Evolutionary conservation across 1,284 basidiomycete species (phyloP), one percentile per base, ranked within the genome.

Genomic region (Xerocomus alliaceus): DNA sequence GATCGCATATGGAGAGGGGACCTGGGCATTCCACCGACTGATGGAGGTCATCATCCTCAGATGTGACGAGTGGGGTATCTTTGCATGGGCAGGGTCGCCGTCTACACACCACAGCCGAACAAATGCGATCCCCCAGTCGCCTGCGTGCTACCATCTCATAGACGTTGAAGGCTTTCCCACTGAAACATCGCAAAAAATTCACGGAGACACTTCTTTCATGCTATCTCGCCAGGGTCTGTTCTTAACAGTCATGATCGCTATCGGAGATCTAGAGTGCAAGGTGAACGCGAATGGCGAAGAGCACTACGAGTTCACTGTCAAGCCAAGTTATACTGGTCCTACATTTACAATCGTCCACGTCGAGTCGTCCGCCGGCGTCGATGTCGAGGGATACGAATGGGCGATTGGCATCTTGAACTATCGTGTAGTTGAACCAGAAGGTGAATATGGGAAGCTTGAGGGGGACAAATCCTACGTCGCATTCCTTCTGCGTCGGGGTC

Each of bases 31-130:
- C 42, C 56, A 67, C 51, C 60, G 68, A 28, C 42, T 71, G 47
- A 69, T 71, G 69, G 64, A 70, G 37, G 58, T 64, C 32, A 71
- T 69, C 51, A 57, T 68, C 34, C 57, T 56, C n/a, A 57, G 65
- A 39, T 71, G 65, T 3, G 58, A 58, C 31, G 69, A 71, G 24
- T 64, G 58, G 60, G 69, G 61, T 4, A 69, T 69, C 51, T 69
- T 71, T 26, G 63, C 60, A 18, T 70, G 67, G 67, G 66, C 66
- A 22, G 63, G 68, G 11, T 44, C 54, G 2, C 60, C 60, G 7
- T 66, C 68, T 5, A 58, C 59, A 8, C 56, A 64, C 11, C 65
- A 66, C 42, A 44, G 44, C 35, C 51, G 57, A 45, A 64, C 65
- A 9, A 66, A n/a, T 24, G 58, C 61, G 4, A 60, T 66, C n/a